phyloP scores from a whole-genome alignment of 1,139 yeast genomes.

The Hyphopichia khmerensis region DNA sequence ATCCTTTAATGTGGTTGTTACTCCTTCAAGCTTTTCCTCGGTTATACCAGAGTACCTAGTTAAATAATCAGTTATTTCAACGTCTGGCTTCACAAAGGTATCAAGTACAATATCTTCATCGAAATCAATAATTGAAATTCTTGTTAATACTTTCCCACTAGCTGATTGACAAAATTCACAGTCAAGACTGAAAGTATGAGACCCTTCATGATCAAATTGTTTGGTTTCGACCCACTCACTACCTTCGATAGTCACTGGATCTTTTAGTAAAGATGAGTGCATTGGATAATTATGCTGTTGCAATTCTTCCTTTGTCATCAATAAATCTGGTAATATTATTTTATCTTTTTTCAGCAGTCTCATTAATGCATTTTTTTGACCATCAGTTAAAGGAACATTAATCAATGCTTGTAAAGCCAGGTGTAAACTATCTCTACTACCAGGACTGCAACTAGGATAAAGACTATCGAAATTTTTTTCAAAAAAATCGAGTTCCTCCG shows the following conservation, averaged over 20 bases:
- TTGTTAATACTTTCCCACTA: conserved; percentile 64
- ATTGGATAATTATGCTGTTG: conserved; percentile 57
- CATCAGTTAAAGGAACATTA: conserved; percentile 52
- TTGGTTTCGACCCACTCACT: conserved; percentile 60
- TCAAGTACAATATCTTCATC: conserved; percentile 63
- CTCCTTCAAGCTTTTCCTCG: conserved; percentile 57
- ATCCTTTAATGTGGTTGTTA: conserved; percentile 64
- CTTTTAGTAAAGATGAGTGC: conserved; percentile 28
- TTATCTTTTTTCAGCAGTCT: conserved; percentile 33
- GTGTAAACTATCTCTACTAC: conserved; percentile 55
- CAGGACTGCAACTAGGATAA: conserved; percentile 57
- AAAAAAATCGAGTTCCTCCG: conserved; percentile 34
- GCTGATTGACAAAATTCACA: conserved; percentile 87
- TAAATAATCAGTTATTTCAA: conserved; percentile 71
- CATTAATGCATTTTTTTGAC: conserved; percentile 45
- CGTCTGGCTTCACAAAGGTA: conserved; percentile 72
- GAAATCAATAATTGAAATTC: conserved; percentile 73
- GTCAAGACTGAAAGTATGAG: conserved; percentile 76
- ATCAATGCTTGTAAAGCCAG: conserved; percentile 57
- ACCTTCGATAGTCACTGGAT: conserved; percentile 1
- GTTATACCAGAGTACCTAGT: conserved; percentile 89
- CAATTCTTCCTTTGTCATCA: conserved; percentile 48
- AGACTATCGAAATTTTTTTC: conserved; percentile 35
- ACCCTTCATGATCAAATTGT: conserved; percentile 50
- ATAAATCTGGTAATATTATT: conserved; percentile 54